phyloP scores from a whole-genome alignment of 2,329 filamentous ascomycete genomes.

The Ophiostoma populinum region DNA sequence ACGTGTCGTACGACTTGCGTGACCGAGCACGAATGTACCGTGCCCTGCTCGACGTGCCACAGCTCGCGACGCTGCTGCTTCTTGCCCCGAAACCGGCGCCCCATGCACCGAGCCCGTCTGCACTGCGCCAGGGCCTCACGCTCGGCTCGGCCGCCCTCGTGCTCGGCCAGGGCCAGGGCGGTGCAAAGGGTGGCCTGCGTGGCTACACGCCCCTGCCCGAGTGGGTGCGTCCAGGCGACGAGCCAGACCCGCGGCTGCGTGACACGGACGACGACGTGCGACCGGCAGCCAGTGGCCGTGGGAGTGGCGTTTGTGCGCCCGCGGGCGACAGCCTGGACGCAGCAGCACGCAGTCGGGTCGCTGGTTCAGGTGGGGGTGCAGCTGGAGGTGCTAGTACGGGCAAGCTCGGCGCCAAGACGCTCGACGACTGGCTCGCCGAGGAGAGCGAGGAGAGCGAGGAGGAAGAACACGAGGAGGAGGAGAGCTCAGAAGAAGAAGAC shows the following conservation, averaged over 20 bases:
- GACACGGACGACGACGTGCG: conserved; percentile 31
- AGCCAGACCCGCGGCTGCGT: conserved; percentile 61
- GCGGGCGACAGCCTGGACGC: conserved; percentile 49
- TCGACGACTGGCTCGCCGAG: conserved; percentile 87
- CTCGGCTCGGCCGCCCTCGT: conserved; percentile 78
- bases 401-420: conserved; percentile 48
- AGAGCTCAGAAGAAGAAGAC: conserved; percentile 27
- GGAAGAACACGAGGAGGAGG: conserved; percentile 31
- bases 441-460: conserved; percentile 30
- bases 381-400: conserved; percentile 18
- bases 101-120: conserved; percentile 75
- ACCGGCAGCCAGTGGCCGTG: neutral
- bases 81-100: conserved; percentile 90
- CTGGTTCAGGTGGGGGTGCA: conserved; percentile 6
- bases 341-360: conserved; percentile 19
- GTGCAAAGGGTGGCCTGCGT: conserved; percentile 41
- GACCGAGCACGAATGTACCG: conserved; percentile 83
- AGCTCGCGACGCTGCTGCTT: conserved; percentile 78
- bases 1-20: conserved; percentile 85
- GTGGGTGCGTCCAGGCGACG: conserved; percentile 66
- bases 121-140: conserved; percentile 58
- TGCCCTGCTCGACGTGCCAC: conserved; percentile 62
- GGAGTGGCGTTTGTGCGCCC: conserved; percentile 20
- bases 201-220: conserved; percentile 68
- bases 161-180: conserved; percentile 48